These are phyloP conservation scores for Agaricus subrufescens DNA, from an alignment of 768 basidiomycete species.

Conservation along the genomic window DNA sequence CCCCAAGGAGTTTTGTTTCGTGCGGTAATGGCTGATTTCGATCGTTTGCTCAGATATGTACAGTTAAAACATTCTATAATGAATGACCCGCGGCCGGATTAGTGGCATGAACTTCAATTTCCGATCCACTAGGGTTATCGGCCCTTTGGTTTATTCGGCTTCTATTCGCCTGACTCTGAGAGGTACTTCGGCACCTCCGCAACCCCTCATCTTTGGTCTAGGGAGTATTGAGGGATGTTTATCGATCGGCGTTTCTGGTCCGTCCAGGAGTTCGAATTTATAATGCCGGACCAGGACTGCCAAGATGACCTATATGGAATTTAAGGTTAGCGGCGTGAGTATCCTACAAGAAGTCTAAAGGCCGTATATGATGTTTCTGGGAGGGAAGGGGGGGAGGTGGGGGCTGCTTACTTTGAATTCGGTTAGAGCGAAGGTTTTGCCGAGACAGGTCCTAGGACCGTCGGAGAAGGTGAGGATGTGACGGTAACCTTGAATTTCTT, in stretches of 20 bases:
- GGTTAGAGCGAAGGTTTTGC: conserved; percentile 41
- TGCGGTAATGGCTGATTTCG: too few species aligned
- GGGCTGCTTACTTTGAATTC: conserved; percentile 47
- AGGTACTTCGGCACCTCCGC: conserved; percentile 27
- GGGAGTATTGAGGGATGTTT: conserved; percentile 29
- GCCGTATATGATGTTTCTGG: too few species aligned
- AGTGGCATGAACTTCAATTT: too few species aligned
- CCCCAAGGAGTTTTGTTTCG: too few species aligned
- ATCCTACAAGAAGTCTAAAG: too few species aligned
- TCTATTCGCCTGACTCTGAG: conserved; percentile 28
- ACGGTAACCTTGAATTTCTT: conserved; percentile 42
- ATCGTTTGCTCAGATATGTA: too few species aligned
- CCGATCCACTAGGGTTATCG: too few species aligned
- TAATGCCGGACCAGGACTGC: conserved; percentile 40
- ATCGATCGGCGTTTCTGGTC: conserved; percentile 32
- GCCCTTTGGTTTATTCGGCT: too few species aligned
- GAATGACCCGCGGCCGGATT: too few species aligned
- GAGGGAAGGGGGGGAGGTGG: too few species aligned
- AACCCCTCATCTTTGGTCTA: conserved; percentile 33
- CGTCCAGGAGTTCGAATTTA: conserved; percentile 34
- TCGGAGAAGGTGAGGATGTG: conserved; percentile 50
- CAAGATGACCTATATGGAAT: conserved; percentile 41
- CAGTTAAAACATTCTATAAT: too few species aligned
- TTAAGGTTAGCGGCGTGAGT: too few species aligned
- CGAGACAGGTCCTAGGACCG: conserved; percentile 47